Evolutionary conservation across 2,329 filamentous ascomycete species (phyloP).

Genomic region (Coniochaeta prunicola): DNA sequence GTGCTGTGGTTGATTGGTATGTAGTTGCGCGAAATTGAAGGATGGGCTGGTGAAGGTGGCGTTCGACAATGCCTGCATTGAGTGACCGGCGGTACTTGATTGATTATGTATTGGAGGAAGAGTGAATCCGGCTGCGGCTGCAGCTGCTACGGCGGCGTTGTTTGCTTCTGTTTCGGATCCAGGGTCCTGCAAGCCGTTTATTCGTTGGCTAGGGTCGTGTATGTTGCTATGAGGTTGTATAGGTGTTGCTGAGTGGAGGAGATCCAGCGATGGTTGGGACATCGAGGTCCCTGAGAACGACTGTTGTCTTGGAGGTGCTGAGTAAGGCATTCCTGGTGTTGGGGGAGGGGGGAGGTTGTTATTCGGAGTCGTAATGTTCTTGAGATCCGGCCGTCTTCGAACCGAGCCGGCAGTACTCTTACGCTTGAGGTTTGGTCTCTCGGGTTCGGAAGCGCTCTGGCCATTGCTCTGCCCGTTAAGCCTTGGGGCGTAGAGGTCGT

Average conservation of each 20-base stretch:
- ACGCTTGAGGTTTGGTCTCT: constrained; percentile 30
- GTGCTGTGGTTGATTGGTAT: constrained; percentile 10
- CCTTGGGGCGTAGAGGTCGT: constrained; percentile 39
- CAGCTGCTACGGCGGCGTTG: constrained; percentile 25
- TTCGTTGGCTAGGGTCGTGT: constrained; percentile 16
- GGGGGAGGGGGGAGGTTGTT: constrained; percentile 21
- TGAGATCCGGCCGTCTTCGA: constrained; percentile 26
- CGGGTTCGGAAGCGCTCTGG: constrained; percentile 30
- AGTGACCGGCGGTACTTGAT: constrained; percentile 8
- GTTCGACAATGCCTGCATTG: constrained; percentile 20
- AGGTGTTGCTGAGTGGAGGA: constrained; percentile 28
- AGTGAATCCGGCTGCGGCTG: constrained; percentile 29
- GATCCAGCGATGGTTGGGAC: constrained; percentile 26
- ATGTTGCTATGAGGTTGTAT: constrained; percentile 26
- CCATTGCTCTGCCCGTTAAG: constrained; percentile 29
- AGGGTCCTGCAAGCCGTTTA: constrained; percentile 24
- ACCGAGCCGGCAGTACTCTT: constrained; percentile 31
- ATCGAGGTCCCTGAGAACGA: constrained; percentile 27
- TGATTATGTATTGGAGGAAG: constrained; percentile 18
- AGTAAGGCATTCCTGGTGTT: constrained; percentile 18
- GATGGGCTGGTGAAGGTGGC: constrained; percentile 31
- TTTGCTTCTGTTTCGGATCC: constrained; percentile 25
- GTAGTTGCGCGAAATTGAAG: constrained; percentile 28
- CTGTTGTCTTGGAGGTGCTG: constrained; percentile 25
- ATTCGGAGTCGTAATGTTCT: constrained; percentile 26